Base-by-base conservation (phyloP, 129 eudicot genomes). In the Chrysanthemum makinoi region DNA sequence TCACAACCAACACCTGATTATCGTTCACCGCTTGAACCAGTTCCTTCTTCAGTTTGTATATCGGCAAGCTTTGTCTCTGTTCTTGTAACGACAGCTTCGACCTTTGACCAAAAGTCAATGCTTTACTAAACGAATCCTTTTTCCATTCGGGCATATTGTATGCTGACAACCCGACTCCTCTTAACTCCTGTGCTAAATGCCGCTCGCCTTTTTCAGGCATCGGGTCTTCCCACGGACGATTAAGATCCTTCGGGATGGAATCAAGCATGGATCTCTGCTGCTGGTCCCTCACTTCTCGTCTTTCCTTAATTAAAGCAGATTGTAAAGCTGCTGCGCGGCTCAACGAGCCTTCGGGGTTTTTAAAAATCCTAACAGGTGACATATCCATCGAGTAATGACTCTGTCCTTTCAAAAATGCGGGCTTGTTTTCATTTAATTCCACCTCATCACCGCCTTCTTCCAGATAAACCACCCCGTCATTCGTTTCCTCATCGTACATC, bases 221-320 rank as follows among this genome's bases (percentile, higher is more conserved):
- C 57, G 98, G 98, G 66, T 93, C 98, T 87, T 93, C 98, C 98
- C 98, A 93, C 0, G 98, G 98, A 33, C 95, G 87, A 54, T 93
- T 93, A 63, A 89, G 85, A 89, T 93, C 98, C 78, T 93, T 89
- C 3, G 96, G 96, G 8, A 93, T 93, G 15, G 98, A 93, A 77
- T 93, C 95, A 57, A 93, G 82, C 96, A 89, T 89, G n/a, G 91
- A 85, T 62, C 96, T 76, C 75, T 93, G 90, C 47, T 93, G 91
- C 57, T 89, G 98, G 55, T 85, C 96, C 70, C 95, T 81, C 16
- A 93, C 95, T 85, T 92, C 98, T 77, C 98, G 80, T 68, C 98
- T 87, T 74, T 92, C 98, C 67, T 92, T 92, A 33, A 89, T 87
- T 56, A 92, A 72, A 75, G 96, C 98, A 0, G 96, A 87, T 62